Percentiles rank a stretch among this genome's conserved stretches.
phyloP scores from a whole-genome alignment of 768 basidiomycete genomes.

The Rhodotorula kratochvilovae region DNA sequence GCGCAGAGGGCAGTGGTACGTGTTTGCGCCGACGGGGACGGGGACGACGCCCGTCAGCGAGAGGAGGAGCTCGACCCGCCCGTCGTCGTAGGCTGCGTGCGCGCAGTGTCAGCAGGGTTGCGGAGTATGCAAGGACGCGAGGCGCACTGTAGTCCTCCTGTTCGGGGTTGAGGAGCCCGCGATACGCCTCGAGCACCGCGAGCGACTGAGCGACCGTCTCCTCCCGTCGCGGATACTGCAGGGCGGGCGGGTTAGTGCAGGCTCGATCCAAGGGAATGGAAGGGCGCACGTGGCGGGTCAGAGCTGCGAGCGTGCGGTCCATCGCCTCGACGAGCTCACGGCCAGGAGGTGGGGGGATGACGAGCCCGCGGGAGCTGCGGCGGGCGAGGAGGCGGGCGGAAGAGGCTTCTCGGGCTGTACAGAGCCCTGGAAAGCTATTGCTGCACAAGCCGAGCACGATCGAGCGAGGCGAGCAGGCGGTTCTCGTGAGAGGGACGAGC shows the following conservation, averaged over 20 bases:
- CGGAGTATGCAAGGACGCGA: conserved; percentile 1
- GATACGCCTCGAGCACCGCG: conserved; percentile 71
- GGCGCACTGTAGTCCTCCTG: conserved; percentile 35
- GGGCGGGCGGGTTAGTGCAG: neutral
- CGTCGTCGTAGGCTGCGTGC: conserved; percentile 78
- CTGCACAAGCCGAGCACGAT: too few relatives aligned
- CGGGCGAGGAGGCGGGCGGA: neutral
- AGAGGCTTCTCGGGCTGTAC: too few relatives aligned
- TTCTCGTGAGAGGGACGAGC: too few relatives aligned
- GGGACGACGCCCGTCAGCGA: conserved; percentile 87
- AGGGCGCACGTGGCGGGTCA: conserved; percentile 4
- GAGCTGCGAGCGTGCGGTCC: neutral
- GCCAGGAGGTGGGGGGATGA: neutral
- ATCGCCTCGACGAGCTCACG: neutral
- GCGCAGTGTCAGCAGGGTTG: neutral
- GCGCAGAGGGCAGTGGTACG: conserved; percentile 91
- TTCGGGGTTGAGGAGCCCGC: conserved; percentile 47
- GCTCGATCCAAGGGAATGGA: too few relatives aligned
- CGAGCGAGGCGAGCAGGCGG: too few relatives aligned
- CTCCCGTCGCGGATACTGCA: conserved; percentile 56
- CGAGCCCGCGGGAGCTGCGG: neutral
- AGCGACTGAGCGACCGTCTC: conserved; percentile 64
- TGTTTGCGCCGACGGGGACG: conserved; percentile 65
- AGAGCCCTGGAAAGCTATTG: too few relatives aligned
- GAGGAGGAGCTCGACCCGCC: conserved; percentile 82